Conservation (phyloP, 768 basidiomycete genomes). For the Dictyophora rubrovolvata region DNA sequence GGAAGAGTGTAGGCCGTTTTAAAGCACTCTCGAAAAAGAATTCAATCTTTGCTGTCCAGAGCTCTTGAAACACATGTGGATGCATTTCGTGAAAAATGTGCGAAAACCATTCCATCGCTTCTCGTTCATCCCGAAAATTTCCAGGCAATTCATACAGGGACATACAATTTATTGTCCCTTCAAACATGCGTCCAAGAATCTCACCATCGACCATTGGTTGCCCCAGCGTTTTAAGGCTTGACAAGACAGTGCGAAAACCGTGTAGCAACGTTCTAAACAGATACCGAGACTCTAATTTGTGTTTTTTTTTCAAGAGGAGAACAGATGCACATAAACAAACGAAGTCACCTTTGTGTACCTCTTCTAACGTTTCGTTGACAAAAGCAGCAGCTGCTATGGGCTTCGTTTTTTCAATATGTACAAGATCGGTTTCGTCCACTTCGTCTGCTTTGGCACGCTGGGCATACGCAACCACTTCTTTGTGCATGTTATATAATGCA, state of each 20-base stretch:
- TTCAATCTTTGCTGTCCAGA: conserved; percentile 88
- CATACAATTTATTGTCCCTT: conserved; percentile 76
- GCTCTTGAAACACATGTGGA: conserved; percentile 88
- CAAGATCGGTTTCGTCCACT: conserved; percentile 37
- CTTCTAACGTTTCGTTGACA: conserved; percentile 74
- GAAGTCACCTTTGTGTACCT: conserved; percentile 62
- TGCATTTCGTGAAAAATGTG: conserved; percentile 75
- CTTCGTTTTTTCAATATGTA: conserved; percentile 74
- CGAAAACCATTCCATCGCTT: conserved; percentile 75
- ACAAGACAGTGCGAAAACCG: conserved; percentile 73
- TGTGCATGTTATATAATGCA: conserved; percentile 58
- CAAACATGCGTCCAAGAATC: conserved; percentile 81
- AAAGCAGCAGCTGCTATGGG: conserved; percentile 72
- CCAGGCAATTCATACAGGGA: conserved; percentile 60
- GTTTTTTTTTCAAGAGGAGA: neutral
- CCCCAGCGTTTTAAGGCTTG: conserved; percentile 68
- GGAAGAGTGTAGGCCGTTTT: conserved; percentile 69
- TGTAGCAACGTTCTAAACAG: conserved; percentile 84
- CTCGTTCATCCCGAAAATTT: conserved; percentile 48
- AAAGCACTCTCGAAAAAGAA: conserved; percentile 78
- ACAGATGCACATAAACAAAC: neutral
- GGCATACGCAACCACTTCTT: conserved; percentile 40
- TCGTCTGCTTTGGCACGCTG: conserved; percentile 35
- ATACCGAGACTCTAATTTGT: conserved; percentile 63
- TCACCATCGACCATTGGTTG: conserved; percentile 74